Conservation (phyloP, 495 filamentous ascomycete species). For the Pseudevernia furfuracea region DNA sequence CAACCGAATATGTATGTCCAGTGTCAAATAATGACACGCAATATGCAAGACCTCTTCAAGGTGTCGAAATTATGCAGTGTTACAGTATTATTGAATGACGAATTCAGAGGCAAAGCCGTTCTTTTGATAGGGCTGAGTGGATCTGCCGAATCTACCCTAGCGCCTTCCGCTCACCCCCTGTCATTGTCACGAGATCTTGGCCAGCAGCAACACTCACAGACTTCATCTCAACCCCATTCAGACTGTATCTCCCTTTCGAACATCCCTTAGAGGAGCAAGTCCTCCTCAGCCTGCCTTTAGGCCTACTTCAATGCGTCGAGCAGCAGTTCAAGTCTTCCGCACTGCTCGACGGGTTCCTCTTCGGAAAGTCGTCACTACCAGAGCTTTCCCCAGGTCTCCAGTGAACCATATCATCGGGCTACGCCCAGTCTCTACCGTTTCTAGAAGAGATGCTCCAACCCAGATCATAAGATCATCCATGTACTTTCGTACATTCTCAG, state of each 20-base stretch:
- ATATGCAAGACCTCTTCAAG: not conserved
- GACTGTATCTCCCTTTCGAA: not conserved
- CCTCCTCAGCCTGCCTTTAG: not conserved
- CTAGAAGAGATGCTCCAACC: constrained; percentile 33
- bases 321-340: constrained; percentile 52
- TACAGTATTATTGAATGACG: not conserved
- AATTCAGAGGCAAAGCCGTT: constrained; percentile 1
- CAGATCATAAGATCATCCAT: constrained; percentile 47
- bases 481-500: constrained; percentile 56
- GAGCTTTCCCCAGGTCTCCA: constrained; percentile 40
- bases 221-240: not conserved
- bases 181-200: constrained; percentile 8
- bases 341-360: constrained; percentile 50
- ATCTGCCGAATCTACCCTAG: constrained; percentile 1
- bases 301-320: constrained; percentile 53
- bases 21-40: not conserved
- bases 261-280: not conserved
- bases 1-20: not conserved
- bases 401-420: constrained; percentile 20
- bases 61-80: not conserved
- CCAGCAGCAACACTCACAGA: not conserved
- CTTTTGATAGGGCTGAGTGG: not conserved
- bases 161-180: constrained; percentile 6
- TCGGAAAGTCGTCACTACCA: constrained; percentile 44
- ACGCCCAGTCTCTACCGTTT: constrained; percentile 35